Base-by-base conservation (phyloP, 345 rosid species). In the Clarkia xantiana region DNA sequence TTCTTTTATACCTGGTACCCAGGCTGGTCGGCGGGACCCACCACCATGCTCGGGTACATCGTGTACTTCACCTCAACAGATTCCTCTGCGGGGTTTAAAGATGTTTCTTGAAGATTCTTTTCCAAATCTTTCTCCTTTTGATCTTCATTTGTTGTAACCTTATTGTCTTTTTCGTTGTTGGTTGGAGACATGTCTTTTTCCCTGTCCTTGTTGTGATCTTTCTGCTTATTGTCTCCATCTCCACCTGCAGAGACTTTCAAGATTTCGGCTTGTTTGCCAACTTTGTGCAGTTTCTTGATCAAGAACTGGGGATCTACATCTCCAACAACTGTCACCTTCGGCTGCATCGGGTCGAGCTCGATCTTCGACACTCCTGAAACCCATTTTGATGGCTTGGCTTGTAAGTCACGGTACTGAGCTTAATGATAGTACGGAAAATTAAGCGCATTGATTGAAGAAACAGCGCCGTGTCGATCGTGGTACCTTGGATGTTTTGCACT, bases 201-300 rank as follows among this genome's bases (percentile, higher is more conserved):
- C 46, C 19, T 22, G 25, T 17, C 53, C 56, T 52, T 51, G 12
- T 29, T 44, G 15, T 18, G 12, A 41, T 18, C 55, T 29, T 52
- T 53, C 18, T 53, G 39, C 10, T 53, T n/a, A n/a, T n/a, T 43
- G 25, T 8, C 34, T 9, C 18, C 6, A 15, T 34, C n/a, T 9
- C 46, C 38, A 8, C 39, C 48, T 1, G 48, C 63, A 6, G 54
- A 59, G 36, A 58, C 58, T 56, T 53, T 62, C 67, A 56, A 59
- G 10, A 79, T 12, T 50, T 79, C 75, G 11, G 77, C 79, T 51
- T 79, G 81, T 64, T 79, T 79, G 23, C 85, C 85, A 10, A 53
- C 66, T 53, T 64, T 73, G 13, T 34, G 12, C 11, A 79, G 77
- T 56, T 58, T 73, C 47, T 57, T 71, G 46, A 71, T 73, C 49